These are phyloP conservation scores for Allomyces arbusculus DNA, from an alignment of 192 early-diverging fungal species.

Conservation along the genomic window DNA sequence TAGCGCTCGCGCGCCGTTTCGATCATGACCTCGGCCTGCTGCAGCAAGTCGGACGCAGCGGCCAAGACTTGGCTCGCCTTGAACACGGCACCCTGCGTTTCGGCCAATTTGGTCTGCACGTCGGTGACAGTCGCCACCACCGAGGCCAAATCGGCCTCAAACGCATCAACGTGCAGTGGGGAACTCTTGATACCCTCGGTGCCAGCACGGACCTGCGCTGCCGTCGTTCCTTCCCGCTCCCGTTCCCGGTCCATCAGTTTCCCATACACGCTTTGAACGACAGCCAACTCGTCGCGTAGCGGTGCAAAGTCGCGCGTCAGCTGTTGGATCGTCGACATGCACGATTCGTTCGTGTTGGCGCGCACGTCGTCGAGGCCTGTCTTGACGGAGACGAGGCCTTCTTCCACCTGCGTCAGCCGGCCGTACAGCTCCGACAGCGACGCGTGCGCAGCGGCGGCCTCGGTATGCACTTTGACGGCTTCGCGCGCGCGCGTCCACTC, in stretches of 20 bases:
- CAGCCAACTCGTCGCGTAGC: background rate
- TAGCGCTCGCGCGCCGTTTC: background rate
- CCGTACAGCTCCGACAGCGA: background rate
- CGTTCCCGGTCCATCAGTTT: background rate
- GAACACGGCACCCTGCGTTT: background rate
- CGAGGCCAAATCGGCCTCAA: too few relatives aligned
- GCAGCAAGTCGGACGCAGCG: background rate
- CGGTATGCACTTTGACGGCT: background rate
- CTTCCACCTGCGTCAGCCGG: background rate
- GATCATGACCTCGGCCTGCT: background rate
- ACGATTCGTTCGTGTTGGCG: background rate
- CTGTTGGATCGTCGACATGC: background rate
- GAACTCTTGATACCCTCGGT: too few relatives aligned
- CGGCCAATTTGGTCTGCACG: background rate
- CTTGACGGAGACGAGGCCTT: background rate
- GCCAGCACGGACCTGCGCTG: too few relatives aligned
- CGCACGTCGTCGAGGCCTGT: background rate
- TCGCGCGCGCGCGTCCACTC: background rate
- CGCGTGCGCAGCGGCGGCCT: background rate
- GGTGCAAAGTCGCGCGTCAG: background rate
- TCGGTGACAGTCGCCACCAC: background rate
- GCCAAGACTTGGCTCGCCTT: background rate
- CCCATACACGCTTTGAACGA: background rate
- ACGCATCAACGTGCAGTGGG: too few relatives aligned
- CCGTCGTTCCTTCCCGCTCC: too few relatives aligned